Conservation (phyloP, 768 basidiomycete genomes). For the Agaricus blazei region DNA sequence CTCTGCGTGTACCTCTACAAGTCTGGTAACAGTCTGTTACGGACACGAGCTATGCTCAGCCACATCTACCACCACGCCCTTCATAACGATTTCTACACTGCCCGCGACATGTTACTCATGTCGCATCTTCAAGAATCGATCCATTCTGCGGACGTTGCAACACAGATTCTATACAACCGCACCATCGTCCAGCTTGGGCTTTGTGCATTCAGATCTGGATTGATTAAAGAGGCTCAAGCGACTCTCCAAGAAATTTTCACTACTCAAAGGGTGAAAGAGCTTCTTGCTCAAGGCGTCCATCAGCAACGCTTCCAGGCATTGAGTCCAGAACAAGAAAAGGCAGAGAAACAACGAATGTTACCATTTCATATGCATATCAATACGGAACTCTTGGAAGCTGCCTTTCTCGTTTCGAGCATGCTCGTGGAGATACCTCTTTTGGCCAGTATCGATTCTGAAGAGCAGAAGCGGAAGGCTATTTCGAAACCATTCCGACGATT, state of each 20-base stretch:
- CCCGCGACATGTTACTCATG: slow-evolving; percentile 98
- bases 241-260: slow-evolving; percentile 95
- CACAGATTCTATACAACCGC: slow-evolving; percentile 97
- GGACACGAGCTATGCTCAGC: slow-evolving; percentile 94
- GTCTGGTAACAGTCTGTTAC: slow-evolving; percentile 83
- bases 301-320: slow-evolving; percentile 84
- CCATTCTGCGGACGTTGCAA: slow-evolving; percentile 92
- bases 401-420: slow-evolving; percentile 98
- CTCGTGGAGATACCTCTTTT: slow-evolving; percentile 94
- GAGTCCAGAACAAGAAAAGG: slow-evolving; percentile 93
- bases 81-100: slow-evolving; percentile 94
- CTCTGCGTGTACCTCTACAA: slow-evolving; percentile 93
- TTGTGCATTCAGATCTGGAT: slow-evolving; percentile 92
- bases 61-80: slow-evolving; percentile 98
- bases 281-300: slow-evolving; percentile 95
- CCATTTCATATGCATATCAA: slow-evolving; percentile 99
- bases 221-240: slow-evolving; percentile 90
- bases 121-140: slow-evolving; percentile 97
- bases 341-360: slow-evolving; percentile 91
- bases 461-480: slow-evolving; percentile 86
- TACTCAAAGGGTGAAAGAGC: slow-evolving; percentile 94
- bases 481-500: slow-evolving; percentile 96
- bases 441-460: slow-evolving; percentile 92
- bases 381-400: slow-evolving; percentile 94
- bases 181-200: slow-evolving; percentile 96